phyloP scores from a whole-genome alignment of 2,329 filamentous ascomycete species.

The Didymella sp. region DNA sequence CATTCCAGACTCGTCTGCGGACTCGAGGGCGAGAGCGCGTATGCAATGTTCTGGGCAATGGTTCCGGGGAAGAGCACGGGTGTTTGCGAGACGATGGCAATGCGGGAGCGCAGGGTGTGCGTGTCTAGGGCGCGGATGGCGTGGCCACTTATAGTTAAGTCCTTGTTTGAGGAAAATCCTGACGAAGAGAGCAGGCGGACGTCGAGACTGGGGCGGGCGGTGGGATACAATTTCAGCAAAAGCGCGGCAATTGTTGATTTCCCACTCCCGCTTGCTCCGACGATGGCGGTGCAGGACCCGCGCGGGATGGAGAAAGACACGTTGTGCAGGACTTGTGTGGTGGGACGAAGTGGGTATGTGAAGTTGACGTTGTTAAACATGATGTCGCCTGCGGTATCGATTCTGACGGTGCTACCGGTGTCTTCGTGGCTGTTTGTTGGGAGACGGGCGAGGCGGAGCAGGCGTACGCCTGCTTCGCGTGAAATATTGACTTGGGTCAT shows the following conservation, averaged over 20 bases:
- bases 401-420: slow-evolving; percentile 55
- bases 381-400: slow-evolving; percentile 60
- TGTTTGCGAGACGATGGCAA: slow-evolving; percentile 73
- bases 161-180: slow-evolving; percentile 12
- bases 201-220: slow-evolving; percentile 6
- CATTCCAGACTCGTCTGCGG: slow-evolving; percentile 54
- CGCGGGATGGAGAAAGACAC: slow-evolving; percentile 70
- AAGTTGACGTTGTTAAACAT: slow-evolving; percentile 71
- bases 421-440: slow-evolving; percentile 66
- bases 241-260: slow-evolving; percentile 85
- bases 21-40: slow-evolving; percentile 69
- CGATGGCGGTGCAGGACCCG: slow-evolving; percentile 75
- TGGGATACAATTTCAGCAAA: slow-evolving; percentile 73
- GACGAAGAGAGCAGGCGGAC: neutral
- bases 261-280: slow-evolving; percentile 85
- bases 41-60: slow-evolving; percentile 81
- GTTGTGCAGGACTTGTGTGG: slow-evolving; percentile 63
- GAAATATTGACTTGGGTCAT: slow-evolving; percentile 83
- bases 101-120: slow-evolving; percentile 63
- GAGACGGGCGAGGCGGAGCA: slow-evolving; percentile 74
- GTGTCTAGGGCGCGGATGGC: slow-evolving; percentile 68
- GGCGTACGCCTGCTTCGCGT: slow-evolving; percentile 72
- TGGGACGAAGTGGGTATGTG: slow-evolving; percentile 68
- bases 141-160: slow-evolving; percentile 65
- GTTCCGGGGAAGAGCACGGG: slow-evolving; percentile 80